Percentiles rank a stretch among this genome's conserved stretches.
phyloP scores from a whole-genome alignment of 2,329 filamentous ascomycete genomes.

The Claviceps monticola region DNA sequence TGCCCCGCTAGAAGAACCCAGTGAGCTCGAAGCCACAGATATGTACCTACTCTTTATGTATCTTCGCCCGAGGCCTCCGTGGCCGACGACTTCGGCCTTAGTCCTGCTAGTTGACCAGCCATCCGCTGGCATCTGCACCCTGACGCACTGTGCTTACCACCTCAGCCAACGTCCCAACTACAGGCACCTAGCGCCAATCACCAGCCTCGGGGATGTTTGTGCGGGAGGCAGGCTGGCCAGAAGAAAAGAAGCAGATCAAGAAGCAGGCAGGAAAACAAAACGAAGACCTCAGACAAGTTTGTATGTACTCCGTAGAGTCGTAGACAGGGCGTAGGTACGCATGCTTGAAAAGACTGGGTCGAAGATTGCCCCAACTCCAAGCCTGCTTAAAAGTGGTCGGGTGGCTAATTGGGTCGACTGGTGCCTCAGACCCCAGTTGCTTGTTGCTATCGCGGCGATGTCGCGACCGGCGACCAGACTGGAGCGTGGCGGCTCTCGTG shows the following conservation, averaged over 20 bases:
- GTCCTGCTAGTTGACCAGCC: not conserved
- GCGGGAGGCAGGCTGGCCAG: too few species aligned
- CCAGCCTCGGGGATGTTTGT: not conserved
- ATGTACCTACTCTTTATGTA: not conserved
- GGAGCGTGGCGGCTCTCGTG: not conserved
- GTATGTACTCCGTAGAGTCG: too few species aligned
- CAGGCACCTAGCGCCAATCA: not conserved
- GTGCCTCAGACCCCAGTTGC: not conserved
- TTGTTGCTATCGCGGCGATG: not conserved
- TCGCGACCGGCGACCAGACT: not conserved
- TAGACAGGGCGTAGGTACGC: too few species aligned
- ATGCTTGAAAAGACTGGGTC: not conserved
- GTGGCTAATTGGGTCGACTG: not conserved
- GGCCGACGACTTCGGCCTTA: not conserved
- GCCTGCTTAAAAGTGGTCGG: not conserved
- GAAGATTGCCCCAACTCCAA: not conserved
- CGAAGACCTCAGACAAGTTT: not conserved
- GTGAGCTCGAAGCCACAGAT: not conserved
- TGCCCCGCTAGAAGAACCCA: not conserved
- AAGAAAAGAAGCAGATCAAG: too few species aligned
- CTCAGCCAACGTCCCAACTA: not conserved
- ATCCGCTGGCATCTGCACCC: not conserved
- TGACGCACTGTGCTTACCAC: not conserved
- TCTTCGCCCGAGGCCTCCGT: not conserved
- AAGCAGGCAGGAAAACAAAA: too few species aligned